Conservation (phyloP, 2,329 filamentous ascomycete species). For the Exophiala oligosperma region DNA sequence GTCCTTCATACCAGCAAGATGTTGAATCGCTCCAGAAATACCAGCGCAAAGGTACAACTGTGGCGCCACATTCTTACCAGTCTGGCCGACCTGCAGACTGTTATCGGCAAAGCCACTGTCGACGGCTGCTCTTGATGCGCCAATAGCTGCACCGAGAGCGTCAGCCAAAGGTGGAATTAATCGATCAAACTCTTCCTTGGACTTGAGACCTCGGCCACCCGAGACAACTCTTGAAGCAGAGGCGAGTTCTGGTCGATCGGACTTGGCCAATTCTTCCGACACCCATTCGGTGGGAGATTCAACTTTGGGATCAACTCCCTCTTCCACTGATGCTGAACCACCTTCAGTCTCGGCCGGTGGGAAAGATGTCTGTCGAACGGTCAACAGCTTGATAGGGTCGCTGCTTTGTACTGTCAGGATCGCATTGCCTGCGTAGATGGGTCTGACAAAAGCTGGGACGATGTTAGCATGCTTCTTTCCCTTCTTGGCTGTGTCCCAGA, state of each 20-base stretch:
- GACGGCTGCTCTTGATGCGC: conserved; percentile 90
- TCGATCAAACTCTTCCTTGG: conserved; percentile 94
- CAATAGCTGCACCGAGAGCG: conserved; percentile 89
- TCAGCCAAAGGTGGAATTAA: conserved; percentile 92
- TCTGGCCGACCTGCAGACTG: conserved; percentile 96
- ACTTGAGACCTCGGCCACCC: conserved; percentile 91
- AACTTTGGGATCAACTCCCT: conserved; percentile 79
- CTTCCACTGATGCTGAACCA: conserved; percentile 74
- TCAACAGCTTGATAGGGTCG: conserved; percentile 84
- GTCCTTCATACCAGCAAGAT: conserved; percentile 99
- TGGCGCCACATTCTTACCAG: conserved; percentile 96
- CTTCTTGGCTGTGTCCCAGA: neutral
- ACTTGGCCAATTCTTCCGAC: conserved; percentile 88
- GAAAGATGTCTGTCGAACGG: conserved; percentile 91
- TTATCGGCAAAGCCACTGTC: conserved; percentile 98
- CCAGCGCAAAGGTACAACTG: conserved; percentile 93
- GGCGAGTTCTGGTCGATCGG: conserved; percentile 87
- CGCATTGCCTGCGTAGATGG: conserved; percentile 96
- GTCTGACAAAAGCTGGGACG: conserved; percentile 76
- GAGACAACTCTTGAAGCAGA: conserved; percentile 90
- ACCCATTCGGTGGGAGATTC: conserved; percentile 80
- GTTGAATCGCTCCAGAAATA: conserved; percentile 96
- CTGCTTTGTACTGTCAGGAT: conserved; percentile 92
- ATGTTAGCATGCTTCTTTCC: conserved; percentile 18
- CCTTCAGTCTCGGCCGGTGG: conserved; percentile 67